A percentile compares a stretch with the other conserved stretches of the same genome.
phyloP scores from a whole-genome alignment of 129 eudicot genomes.

The Kitagawia praeruptora region DNA sequence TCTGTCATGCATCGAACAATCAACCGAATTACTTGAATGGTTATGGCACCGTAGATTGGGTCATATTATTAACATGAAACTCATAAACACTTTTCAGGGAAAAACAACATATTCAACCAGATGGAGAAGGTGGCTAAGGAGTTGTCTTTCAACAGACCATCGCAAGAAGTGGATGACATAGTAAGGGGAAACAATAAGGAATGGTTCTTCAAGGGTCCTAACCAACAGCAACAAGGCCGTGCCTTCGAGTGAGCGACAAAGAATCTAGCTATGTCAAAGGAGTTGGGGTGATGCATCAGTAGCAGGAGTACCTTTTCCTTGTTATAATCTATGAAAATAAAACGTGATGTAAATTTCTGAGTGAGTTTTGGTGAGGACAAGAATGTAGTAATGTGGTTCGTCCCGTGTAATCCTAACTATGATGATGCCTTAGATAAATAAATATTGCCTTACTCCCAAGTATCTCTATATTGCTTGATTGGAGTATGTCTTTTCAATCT shows the following conservation, averaged over 20 bases:
- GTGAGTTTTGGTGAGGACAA: neutral
- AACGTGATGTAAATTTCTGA: neutral
- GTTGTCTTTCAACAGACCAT: conserved; percentile 44
- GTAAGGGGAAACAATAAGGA: conserved; percentile 38
- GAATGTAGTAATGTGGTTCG: neutral
- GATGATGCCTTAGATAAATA: neutral
- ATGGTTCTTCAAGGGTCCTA: conserved; percentile 55
- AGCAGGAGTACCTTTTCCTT: neutral
- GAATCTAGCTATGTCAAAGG: neutral
- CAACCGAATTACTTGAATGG: too few relatives aligned
- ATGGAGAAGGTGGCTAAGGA: conserved; percentile 57
- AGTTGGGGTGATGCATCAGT: neutral
- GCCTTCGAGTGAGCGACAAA: conserved; percentile 1
- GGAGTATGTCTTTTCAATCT: too few relatives aligned
- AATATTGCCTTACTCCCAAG: neutral
- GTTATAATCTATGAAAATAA: neutral
- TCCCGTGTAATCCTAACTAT: neutral
- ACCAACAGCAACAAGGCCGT: conserved; percentile 12
- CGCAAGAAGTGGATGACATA: conserved; percentile 36
- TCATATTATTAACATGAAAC: too few relatives aligned
- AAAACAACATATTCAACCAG: conserved; percentile 34
- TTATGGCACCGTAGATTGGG: too few relatives aligned
- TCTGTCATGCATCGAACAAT: too few relatives aligned
- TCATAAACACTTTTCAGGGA: conserved; percentile 20
- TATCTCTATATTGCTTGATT: neutral